Conservation (phyloP, 768 basidiomycete species). For the Mycena pura region DNA sequence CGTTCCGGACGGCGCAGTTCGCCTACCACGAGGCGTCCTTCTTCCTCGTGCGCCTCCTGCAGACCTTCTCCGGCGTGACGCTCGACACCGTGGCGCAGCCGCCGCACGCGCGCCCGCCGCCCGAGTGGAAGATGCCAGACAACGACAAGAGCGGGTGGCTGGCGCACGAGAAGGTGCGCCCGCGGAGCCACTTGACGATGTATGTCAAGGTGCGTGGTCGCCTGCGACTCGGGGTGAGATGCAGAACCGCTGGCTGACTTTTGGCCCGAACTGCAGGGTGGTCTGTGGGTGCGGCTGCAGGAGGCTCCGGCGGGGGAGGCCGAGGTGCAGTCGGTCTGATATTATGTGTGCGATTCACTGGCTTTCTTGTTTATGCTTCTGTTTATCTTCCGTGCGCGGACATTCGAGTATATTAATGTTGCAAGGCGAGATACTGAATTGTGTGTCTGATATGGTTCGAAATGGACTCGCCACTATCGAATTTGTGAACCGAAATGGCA, state of each 20-base stretch:
- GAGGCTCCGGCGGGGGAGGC: constrained; percentile 24
- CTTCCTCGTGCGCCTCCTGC: constrained; percentile 65
- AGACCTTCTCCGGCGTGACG: constrained; percentile 54
- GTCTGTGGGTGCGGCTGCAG: constrained; percentile 45
- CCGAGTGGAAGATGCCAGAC: constrained; percentile 50
- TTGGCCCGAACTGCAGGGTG: constrained; percentile 32
- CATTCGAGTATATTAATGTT: too few relatives aligned
- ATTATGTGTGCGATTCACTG: too few relatives aligned
- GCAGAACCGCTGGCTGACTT: neutral
- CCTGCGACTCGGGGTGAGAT: neutral
- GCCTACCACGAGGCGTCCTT: constrained; percentile 73
- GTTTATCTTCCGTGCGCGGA: too few relatives aligned
- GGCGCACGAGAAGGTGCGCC: constrained; percentile 53
- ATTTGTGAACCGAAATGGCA: too few relatives aligned
- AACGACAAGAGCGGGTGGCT: constrained; percentile 41
- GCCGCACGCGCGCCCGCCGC: constrained; percentile 48
- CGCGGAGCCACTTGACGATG: constrained; percentile 60
- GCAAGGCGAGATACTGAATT: too few relatives aligned
- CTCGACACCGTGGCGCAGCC: constrained; percentile 55
- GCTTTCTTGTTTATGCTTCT: too few relatives aligned
- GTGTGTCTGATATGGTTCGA: too few relatives aligned
- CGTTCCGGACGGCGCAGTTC: too few relatives aligned
- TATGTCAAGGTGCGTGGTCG: constrained; percentile 48
- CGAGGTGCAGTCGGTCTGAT: too few relatives aligned
- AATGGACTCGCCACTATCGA: too few relatives aligned